These are phyloP conservation scores for Quercus phellos DNA, from an alignment of 331 rosid genomes.

Conservation along the genomic window DNA sequence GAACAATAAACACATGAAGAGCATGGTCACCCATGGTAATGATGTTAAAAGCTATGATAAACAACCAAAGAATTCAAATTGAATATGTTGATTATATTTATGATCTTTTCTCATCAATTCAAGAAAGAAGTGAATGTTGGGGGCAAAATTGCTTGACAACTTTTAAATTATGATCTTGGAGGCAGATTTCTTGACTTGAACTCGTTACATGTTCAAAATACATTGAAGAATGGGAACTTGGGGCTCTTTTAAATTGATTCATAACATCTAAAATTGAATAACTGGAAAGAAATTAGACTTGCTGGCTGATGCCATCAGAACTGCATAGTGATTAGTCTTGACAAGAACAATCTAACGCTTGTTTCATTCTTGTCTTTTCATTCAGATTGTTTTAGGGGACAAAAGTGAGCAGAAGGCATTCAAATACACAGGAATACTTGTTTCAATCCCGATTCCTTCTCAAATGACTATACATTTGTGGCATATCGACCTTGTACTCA, in stretches of 20 bases:
- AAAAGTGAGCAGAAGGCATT: conserved; percentile 86
- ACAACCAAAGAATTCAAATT: neutral
- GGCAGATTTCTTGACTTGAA: neutral
- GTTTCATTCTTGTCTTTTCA: conserved; percentile 17
- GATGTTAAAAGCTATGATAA: neutral
- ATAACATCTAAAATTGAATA: neutral
- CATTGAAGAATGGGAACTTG: neutral
- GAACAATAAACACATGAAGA: neutral
- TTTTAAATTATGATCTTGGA: neutral
- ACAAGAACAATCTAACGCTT: conserved; percentile 14
- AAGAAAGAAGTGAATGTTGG: neutral
- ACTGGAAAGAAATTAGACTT: neutral
- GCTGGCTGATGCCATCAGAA: neutral
- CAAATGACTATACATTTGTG: conserved; percentile 69
- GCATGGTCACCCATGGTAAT: neutral
- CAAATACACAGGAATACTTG: conserved; percentile 90
- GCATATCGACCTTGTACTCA: conserved; percentile 82
- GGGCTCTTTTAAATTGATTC: neutral
- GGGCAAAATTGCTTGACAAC: neutral
- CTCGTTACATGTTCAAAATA: neutral
- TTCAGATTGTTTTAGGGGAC: conserved; percentile 85
- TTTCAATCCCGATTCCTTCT: conserved; percentile 84
- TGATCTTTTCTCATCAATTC: neutral
- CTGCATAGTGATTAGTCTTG: neutral
- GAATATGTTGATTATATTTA: neutral